Conservation (phyloP, 768 basidiomycete species). For the Russula sp. region DNA sequence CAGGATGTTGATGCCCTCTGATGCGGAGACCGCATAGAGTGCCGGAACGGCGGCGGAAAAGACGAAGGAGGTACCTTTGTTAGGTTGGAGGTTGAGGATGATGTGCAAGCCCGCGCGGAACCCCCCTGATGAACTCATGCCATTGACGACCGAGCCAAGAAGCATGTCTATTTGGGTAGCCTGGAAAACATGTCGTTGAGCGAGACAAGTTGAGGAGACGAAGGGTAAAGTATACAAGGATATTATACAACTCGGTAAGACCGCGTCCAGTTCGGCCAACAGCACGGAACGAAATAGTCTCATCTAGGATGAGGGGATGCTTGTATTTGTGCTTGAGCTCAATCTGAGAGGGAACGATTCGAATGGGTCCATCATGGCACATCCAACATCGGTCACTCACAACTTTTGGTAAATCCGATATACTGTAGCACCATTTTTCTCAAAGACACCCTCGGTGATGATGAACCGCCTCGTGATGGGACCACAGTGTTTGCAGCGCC, state of each 20-base stretch:
- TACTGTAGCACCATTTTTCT: no score
- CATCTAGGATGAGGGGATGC: no score
- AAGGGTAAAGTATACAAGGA: no score
- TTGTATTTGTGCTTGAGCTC: no score
- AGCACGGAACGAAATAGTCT: no score
- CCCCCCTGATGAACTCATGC: slow-evolving; percentile 78
- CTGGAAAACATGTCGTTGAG: not conserved
- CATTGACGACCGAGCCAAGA: slow-evolving; percentile 79
- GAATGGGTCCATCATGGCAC: no score
- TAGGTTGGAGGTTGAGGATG: slow-evolving; percentile 94
- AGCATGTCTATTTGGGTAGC: slow-evolving; percentile 80
- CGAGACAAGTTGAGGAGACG: no score
- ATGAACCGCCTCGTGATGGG: slow-evolving; percentile 90
- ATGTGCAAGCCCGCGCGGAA: slow-evolving; percentile 87
- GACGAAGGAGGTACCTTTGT: slow-evolving; percentile 88
- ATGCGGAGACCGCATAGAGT: slow-evolving; percentile 79
- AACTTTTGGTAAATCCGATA: slow-evolving; percentile 84
- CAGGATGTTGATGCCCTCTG: slow-evolving; percentile 77
- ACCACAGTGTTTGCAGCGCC: no score
- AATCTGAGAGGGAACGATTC: no score
- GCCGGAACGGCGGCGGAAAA: slow-evolving; percentile 95
- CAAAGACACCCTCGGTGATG: slow-evolving; percentile 94
- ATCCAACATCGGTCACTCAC: slow-evolving; percentile 44
- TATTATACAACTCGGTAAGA: no score
- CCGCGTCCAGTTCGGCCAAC: no score